Evolutionary conservation across 352 stramenopile genomes (phyloP).

Genomic region (Phytopythium kandeliae): DNA sequence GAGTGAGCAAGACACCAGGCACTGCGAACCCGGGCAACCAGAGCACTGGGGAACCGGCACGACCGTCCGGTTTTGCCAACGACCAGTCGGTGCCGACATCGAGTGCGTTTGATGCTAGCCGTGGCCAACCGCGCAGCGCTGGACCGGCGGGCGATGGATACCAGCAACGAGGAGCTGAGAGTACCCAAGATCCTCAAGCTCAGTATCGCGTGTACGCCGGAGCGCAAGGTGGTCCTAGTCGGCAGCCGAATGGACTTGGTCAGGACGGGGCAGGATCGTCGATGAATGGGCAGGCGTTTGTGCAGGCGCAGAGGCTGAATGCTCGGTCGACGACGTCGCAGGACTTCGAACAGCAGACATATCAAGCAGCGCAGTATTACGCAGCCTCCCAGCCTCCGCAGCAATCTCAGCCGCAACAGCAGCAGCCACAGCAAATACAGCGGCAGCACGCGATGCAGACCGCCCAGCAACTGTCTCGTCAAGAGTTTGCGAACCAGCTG

Average conservation of each 20-base stretch:
- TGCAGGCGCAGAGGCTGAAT: constrained; percentile 1
- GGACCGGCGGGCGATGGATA: background rate
- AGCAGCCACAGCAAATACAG: constrained; percentile 3
- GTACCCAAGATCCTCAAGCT: background rate
- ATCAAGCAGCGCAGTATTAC: constrained; percentile 11
- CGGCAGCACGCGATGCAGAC: constrained; percentile 26
- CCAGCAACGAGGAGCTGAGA: background rate
- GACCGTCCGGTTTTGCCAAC: background rate
- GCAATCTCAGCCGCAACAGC: constrained; percentile 8
- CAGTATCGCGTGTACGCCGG: constrained; percentile 1
- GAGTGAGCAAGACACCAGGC: background rate
- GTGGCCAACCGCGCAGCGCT: background rate
- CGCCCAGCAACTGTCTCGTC: constrained; percentile 27
- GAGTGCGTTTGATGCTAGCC: background rate
- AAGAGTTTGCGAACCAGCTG: constrained; percentile 63
- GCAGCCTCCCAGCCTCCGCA: constrained; percentile 10
- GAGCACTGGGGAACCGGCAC: background rate
- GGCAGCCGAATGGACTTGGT: background rate
- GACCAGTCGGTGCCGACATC: background rate
- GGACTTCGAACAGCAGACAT: constrained; percentile 8
- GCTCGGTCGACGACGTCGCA: background rate
- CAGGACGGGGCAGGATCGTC: background rate
- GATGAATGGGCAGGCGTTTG: background rate
- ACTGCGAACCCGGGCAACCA: background rate
- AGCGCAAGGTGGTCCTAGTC: background rate